phyloP scores from a whole-genome alignment of 140 eudicot genomes.

The Stevia rebaudiana region DNA sequence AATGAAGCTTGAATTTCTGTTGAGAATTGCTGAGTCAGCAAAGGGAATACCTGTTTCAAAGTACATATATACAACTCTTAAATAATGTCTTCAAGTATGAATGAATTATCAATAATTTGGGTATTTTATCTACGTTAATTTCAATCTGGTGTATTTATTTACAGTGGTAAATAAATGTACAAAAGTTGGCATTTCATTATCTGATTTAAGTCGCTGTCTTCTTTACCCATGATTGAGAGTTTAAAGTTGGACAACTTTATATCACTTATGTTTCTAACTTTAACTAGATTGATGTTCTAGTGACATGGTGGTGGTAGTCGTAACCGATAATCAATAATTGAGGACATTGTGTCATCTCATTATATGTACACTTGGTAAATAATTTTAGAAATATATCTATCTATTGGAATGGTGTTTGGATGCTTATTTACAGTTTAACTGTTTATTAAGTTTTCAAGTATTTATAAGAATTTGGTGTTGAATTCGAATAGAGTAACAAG shows the following conservation, averaged over 20 bases:
- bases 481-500: too few species aligned
- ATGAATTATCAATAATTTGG: too few species aligned
- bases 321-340: slow-evolving; percentile 15
- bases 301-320: slow-evolving; percentile 3
- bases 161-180: not conserved
- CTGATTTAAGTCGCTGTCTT: slow-evolving; percentile 19
- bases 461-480: too few species aligned
- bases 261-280: slow-evolving; percentile 19
- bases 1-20: slow-evolving; percentile 65
- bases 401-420: not conserved
- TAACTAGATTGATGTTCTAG: slow-evolving; percentile 11
- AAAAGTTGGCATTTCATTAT: slow-evolving; percentile 18
- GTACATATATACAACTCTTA: not conserved
- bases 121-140: not conserved
- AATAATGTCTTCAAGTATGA: too few species aligned
- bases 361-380: slow-evolving; percentile 14
- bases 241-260: slow-evolving; percentile 23
- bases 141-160: not conserved
- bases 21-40: slow-evolving; percentile 57
- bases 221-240: slow-evolving; percentile 6
- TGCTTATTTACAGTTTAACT: not conserved
- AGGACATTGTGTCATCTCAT: slow-evolving; percentile 15
- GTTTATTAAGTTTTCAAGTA: not conserved
- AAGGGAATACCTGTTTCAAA: slow-evolving; percentile 73
- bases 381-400: slow-evolving; percentile 1